A percentile compares a stretch with the other conserved stretches of the same genome.
phyloP scores from a whole-genome alignment of 768 basidiomycete genomes.

The Clitopilus passeckerianus region DNA sequence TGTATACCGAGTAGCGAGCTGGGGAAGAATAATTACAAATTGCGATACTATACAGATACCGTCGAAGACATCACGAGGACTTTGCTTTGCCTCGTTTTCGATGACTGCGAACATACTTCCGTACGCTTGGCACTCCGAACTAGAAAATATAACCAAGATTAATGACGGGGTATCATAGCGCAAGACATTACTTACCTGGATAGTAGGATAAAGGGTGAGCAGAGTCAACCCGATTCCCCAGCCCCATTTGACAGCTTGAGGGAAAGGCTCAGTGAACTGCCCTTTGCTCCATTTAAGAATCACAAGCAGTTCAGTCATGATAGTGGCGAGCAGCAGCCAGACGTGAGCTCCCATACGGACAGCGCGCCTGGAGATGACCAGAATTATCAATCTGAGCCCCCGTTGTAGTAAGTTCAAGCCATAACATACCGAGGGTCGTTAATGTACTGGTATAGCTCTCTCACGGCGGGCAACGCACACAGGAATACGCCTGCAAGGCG shows the following conservation, averaged over 20 bases:
- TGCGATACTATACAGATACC: background rate
- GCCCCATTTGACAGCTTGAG: conserved; percentile 55
- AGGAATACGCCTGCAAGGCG: conserved; percentile 74
- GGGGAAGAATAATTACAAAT: background rate
- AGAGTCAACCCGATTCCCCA: conserved; percentile 58
- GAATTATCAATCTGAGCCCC: background rate
- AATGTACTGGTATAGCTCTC: conserved; percentile 81
- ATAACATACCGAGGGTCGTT: conserved; percentile 65
- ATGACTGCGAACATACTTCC: conserved; percentile 47
- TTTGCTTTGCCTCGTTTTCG: conserved; percentile 30
- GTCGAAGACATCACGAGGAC: conserved; percentile 2
- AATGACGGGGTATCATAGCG: conserved; percentile 4
- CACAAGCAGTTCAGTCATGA: conserved; percentile 73
- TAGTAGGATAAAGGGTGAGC: conserved; percentile 63
- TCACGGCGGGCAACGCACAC: conserved; percentile 81
- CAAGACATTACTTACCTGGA: conserved; percentile 45
- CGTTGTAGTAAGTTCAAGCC: background rate
- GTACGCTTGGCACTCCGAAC: conserved; percentile 62
- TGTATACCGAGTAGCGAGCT: background rate
- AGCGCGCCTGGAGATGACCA: conserved; percentile 47
- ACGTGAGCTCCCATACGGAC: conserved; percentile 88
- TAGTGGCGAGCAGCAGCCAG: conserved; percentile 84
- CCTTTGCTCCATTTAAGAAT: conserved; percentile 82
- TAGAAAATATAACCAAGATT: conserved; percentile 18
- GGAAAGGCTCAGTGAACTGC: conserved; percentile 61